Evolutionary conservation across 306 rosid genomes (phyloP), one percentile per base, ranked within the genome.

Genomic region (Psophocarpus tetragonolobus): DNA sequence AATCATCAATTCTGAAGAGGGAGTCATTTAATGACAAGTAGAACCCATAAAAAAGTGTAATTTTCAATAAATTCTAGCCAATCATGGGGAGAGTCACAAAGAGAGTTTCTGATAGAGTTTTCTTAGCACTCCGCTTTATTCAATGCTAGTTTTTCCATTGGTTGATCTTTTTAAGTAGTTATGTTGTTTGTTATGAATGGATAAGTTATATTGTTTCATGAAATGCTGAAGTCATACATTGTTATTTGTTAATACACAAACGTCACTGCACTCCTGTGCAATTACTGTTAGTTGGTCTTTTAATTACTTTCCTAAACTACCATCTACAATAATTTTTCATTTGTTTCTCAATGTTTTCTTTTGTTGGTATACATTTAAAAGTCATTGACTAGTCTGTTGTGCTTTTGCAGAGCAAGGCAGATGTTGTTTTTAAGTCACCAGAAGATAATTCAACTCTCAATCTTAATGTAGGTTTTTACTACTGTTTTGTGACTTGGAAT

Each of bases 371-470:
- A 18, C 54, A 15, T 10, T 32, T 50, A 29, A 35, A 29, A 3
- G 21, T 9, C 29, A 32, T 66, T 73, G 18, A 24, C 66, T 80
- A 38, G 64, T 79, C 29, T 23, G 61, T 36, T 68, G 33, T 69
- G 32, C 61, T 56, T 65, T 82, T 87, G 81, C 90, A 92, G 99
- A 87, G 85, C 68, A 88, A 91, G 87, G 97, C 99, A 42, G 98
- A 93, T n/a, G 70, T 91, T 79, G 87, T 84, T 72, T 91, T 96
- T 74, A 91, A 90, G 73, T 84, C 84, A 12, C 87, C 90, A 27
- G 92, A 92, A 42, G 81, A 91, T 81, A 86, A 74, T 66, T 87
- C 98, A 54, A 85, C 96, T 66, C 82, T 96, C 76, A 88, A 87
- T 85, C 89, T 96, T 7, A 85, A 80, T 80, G 98, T 95, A 75